phyloP scores from a whole-genome alignment of 352 stramenopile genomes.

The Pythium monospermum region DNA sequence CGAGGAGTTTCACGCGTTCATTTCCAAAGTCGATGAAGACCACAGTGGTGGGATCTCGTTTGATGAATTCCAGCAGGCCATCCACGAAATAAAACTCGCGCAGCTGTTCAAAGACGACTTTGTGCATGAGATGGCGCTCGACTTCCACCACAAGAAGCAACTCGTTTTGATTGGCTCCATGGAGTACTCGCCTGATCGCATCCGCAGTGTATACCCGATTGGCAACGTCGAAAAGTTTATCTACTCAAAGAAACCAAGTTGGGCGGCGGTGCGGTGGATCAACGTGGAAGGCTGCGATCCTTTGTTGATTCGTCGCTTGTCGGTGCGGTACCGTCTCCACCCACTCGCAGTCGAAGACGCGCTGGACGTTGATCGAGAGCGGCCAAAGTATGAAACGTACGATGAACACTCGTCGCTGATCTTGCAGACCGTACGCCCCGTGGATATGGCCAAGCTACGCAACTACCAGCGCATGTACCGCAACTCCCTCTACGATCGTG shows the following conservation, averaged over 20 bases:
- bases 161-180: conserved; percentile 45
- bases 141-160: conserved; percentile 11
- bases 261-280: conserved; percentile 80
- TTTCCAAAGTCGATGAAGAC: conserved; percentile 76
- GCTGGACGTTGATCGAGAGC: conserved; percentile 68
- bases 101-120: conserved; percentile 75
- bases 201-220: conserved; percentile 72
- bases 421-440: conserved; percentile 54
- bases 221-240: conserved; percentile 74
- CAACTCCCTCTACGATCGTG: conserved; percentile 53
- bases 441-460: conserved; percentile 46
- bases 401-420: conserved; percentile 80
- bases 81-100: conserved; percentile 86
- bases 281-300: conserved; percentile 65
- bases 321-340: conserved; percentile 80
- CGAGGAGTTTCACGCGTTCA: conserved; percentile 62
- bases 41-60: conserved; percentile 80
- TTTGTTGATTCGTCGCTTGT: conserved; percentile 60
- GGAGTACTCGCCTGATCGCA: conserved; percentile 73
- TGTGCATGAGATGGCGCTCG: conserved; percentile 30
- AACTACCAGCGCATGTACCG: conserved; percentile 74
- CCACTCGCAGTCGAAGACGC: conserved; percentile 82
- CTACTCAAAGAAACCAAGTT: conserved; percentile 71
- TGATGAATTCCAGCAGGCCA: conserved; percentile 81
- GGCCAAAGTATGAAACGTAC: conserved; percentile 85